phyloP scores from a whole-genome alignment of 768 basidiomycete species.

The Dioszegia aurantiaca region DNA sequence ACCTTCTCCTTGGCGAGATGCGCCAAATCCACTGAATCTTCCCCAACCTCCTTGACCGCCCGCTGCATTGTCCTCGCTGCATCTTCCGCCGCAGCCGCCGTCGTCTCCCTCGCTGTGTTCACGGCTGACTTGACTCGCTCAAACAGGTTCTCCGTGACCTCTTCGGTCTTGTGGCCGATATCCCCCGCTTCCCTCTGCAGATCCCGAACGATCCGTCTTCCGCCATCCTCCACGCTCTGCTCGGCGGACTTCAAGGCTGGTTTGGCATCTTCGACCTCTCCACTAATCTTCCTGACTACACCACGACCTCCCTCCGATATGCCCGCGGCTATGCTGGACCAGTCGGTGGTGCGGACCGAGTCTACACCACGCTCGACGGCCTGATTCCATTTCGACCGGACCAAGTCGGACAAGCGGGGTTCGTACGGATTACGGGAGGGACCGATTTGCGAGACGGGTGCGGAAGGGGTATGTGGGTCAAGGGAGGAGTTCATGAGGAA shows the following conservation, averaged over 20 bases:
- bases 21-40: constrained; percentile 11
- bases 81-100: constrained; percentile 10
- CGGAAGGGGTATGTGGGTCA: constrained; percentile 27
- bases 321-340: constrained; percentile 20
- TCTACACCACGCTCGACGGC: constrained; percentile 20
- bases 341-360: constrained; percentile 29
- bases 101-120: constrained; percentile 3
- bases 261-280: constrained; percentile 8
- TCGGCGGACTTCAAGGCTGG: constrained; percentile 1
- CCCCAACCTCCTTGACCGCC: constrained; percentile 6
- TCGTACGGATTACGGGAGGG: constrained; percentile 21
- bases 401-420: constrained; percentile 27
- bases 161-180: background rate
- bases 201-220: constrained; percentile 8
- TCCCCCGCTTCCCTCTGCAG: constrained; percentile 10
- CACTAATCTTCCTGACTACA: constrained; percentile 13
- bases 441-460: constrained; percentile 33
- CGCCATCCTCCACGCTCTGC: constrained; percentile 6
- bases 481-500: constrained; percentile 33
- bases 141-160: constrained; percentile 3
- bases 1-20: constrained; percentile 10
- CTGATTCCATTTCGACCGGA: constrained; percentile 37
- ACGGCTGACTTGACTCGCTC: constrained; percentile 8
- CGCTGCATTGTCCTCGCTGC: background rate
- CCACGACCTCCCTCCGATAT: constrained; percentile 19